Percentiles rank a stretch among this genome's conserved stretches.
Conservation (phyloP, 805 yeast species). For the Starmerella scarabaei region DNA sequence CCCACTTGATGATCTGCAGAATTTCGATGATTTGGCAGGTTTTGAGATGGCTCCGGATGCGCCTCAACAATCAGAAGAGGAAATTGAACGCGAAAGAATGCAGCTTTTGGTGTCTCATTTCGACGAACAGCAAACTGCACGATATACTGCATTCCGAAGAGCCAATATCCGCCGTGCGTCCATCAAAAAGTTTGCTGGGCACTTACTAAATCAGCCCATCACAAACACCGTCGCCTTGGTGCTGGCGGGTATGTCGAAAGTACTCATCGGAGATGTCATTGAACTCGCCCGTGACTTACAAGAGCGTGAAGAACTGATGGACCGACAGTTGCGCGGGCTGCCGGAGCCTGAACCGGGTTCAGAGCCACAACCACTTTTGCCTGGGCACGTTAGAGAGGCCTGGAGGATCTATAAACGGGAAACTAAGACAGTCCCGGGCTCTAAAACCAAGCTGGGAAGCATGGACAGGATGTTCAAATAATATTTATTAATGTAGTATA, state of each 20-base stretch:
- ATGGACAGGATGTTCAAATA: constrained; percentile 31
- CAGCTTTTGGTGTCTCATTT: constrained; percentile 53
- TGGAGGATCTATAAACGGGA: constrained; percentile 67
- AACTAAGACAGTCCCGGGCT: constrained; percentile 45
- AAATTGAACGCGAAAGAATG: constrained; percentile 28
- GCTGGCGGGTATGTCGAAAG: constrained; percentile 75
- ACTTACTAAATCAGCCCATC: constrained; percentile 65
- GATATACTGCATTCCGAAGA: constrained; percentile 78
- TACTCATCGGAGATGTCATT: constrained; percentile 79
- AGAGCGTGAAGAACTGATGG: constrained; percentile 26
- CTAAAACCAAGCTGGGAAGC: constrained; percentile 62
- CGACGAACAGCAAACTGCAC: constrained; percentile 67
- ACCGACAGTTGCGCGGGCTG: background rate
- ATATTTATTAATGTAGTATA: background rate
- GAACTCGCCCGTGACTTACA: constrained; percentile 69
- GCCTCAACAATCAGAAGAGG: constrained; percentile 11
- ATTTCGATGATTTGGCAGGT: no score
- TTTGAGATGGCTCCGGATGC: no score
- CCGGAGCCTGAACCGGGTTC: constrained; percentile 15
- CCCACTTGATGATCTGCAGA: no score
- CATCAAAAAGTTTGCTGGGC: constrained; percentile 66
- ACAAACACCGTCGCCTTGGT: constrained; percentile 70
- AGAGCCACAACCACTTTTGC: constrained; percentile 45
- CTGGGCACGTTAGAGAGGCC: constrained; percentile 80
- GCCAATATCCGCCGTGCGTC: constrained; percentile 61